Base-by-base conservation (phyloP, 441 rosid species). In the Pelargonium australe region DNA sequence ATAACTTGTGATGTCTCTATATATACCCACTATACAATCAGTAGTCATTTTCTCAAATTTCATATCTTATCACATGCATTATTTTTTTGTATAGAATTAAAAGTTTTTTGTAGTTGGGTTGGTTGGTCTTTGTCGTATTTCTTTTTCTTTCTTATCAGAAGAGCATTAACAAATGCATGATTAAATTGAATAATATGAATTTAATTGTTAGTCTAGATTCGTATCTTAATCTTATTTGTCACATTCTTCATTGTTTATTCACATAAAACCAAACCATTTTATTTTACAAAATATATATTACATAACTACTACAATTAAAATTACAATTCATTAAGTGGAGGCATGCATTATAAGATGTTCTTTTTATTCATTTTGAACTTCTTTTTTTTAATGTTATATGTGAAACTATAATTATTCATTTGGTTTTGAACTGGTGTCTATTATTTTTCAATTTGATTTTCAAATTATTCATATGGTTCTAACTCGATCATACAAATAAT, bases 101-200 rank as follows among this genome's bases (percentile, higher is more conserved):
- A 49, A 49, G n/a, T n/a, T 63, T 79, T 53, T n/a, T 53, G 5
- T 1, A 1, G 8, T 53, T 53, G 60, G 60, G 19, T 61, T 66
- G 73, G 81, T 73, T 75, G 78, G 70, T 28, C 19, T 71, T 77
- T 77, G 84, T 83, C 81, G 81, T 73, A 53, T 53, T 53, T 53
- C 60, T 53, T 53, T 53, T 53, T 14, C 60, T 14, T 53, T 53
- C 17, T 53, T 5, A 53, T 14, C 20, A 53, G 60, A 53, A 4
- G 60, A 53, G 60, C 60, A 53, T n/a, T 53, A n/a, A 12, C 60
- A 53, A 49, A 49, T 49, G 57, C 60, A 53, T 53, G 60, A 53
- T n/a, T 53, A n/a, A 53, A 4, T 53, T 53, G 60, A 53, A 53
- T 53, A 14, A n/a, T 53, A n/a, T 53, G 14, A 16, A 43, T 43